Evolutionary conservation across 1,139 yeast genomes (phyloP), one percentile per base, ranked within the genome.

Genomic region (Yamadazyma diddensiae): DNA sequence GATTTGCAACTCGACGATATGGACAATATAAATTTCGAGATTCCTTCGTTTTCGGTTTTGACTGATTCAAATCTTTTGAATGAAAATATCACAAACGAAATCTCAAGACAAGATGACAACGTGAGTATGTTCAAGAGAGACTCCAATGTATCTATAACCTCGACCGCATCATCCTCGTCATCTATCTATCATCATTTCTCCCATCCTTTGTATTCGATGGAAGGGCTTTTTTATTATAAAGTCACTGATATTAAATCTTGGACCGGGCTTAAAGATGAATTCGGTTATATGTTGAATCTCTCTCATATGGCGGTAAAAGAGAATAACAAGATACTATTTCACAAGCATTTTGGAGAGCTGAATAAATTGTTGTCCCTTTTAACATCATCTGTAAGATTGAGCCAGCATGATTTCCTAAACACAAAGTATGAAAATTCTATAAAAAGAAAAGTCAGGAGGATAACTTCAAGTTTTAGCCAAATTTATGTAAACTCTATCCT

Each of bases 401-500:
- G 73, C 9, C 75, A 69, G 37, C 66, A 65, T 30, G 80, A 77
- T 40, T 64, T 77, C 31, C 50, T 53, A 10, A 58, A 58, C 18
- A 65, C 75, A 9, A 65, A 70, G 33, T 62, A 66, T 39, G 75
- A 73, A 33, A 53, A 50, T 19, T 58, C 71, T 5, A 65, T 79
- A 5, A 64, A 73, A 37, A 59, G 66, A 34, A 61, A 73, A 28
- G 53, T 81, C 41, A 73, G 66, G 45, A 65, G 70, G 36, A 59
- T 81, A 16, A 70, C 79, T 1, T 53, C 69, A 5, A 61, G 79
- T 2, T 68, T 77, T 39, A 70, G 84, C 3, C 81, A 78, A 42
- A 65, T 82, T 29, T 77, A 77, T 41, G 71, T 79, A 31, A 77
- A 77, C 47, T 79, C 83, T 11, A 61, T 71, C 24, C 50, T 80